These are phyloP conservation scores for Pyrus pyrifolia DNA, from an alignment of 306 rosid species.

Conservation along the genomic window DNA sequence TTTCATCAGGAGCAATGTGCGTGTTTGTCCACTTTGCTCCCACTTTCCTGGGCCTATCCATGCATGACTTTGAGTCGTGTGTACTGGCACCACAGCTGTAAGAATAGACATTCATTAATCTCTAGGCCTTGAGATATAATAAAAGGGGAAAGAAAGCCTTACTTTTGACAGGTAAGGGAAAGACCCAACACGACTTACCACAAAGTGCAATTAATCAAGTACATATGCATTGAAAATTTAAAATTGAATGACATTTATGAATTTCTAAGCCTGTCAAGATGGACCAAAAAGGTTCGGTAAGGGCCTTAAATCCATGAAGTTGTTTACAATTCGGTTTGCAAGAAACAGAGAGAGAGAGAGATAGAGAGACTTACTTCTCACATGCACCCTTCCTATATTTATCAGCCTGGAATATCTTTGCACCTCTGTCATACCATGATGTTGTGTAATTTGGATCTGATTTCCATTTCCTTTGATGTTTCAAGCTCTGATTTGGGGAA, in stretches of 20 bases:
- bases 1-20: conserved; percentile 74
- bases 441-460: conserved; percentile 62
- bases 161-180: neutral
- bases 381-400: conserved; percentile 64
- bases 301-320: neutral
- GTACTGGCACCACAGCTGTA: conserved; percentile 67
- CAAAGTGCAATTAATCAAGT: neutral
- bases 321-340: neutral
- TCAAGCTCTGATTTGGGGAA: conserved; percentile 36
- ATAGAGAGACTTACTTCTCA: conserved; percentile 26
- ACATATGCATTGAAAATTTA: neutral
- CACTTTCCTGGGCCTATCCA: conserved; percentile 57
- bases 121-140: neutral
- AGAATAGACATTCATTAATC: neutral
- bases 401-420: conserved; percentile 47
- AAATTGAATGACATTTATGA: neutral
- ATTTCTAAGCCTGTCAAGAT: neutral
- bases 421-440: conserved; percentile 69
- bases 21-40: conserved; percentile 66
- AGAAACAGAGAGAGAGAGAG: neutral
- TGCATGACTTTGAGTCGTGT: conserved; percentile 39
- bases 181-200: neutral
- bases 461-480: conserved; percentile 76
- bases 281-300: neutral
- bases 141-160: neutral